phyloP scores from a whole-genome alignment of 768 basidiomycete species.

The Boletellus emodensis region DNA sequence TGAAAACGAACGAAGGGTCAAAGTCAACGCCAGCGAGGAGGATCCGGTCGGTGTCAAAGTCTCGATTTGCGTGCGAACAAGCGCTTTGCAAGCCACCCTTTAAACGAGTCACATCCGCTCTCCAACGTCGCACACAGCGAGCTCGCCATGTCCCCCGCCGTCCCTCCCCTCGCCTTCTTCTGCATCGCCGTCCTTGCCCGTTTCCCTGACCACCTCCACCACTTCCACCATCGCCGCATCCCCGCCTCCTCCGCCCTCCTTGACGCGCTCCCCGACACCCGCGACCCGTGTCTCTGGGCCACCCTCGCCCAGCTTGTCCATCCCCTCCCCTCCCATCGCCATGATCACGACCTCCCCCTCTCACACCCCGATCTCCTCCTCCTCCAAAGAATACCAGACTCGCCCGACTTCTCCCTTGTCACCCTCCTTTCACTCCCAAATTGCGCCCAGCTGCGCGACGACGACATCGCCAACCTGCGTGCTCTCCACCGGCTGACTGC shows the following conservation, averaged over 20 bases:
- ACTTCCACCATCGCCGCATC: slow-evolving; percentile 37
- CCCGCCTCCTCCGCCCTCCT: slow-evolving; percentile 41
- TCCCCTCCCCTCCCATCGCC: slow-evolving; percentile 42
- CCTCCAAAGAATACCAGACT: slow-evolving; percentile 54
- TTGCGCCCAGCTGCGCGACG: slow-evolving; percentile 56
- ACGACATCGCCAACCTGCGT: slow-evolving; percentile 47
- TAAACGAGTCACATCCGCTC: background rate
- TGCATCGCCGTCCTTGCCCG: slow-evolving; percentile 44
- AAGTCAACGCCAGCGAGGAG: slow-evolving; percentile 29
- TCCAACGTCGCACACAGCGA: slow-evolving; percentile 1
- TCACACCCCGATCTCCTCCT: slow-evolving; percentile 50
- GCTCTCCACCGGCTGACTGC: slow-evolving; percentile 53
- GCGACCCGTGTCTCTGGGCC: slow-evolving; percentile 63
- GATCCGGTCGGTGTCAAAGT: background rate
- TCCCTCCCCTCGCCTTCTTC: slow-evolving; percentile 53
- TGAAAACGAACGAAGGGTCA: slow-evolving; percentile 4
- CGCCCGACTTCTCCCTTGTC: slow-evolving; percentile 56
- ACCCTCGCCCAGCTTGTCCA: slow-evolving; percentile 56
- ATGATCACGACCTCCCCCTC: slow-evolving; percentile 45
- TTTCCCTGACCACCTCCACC: slow-evolving; percentile 36
- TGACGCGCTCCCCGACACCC: slow-evolving; percentile 27
- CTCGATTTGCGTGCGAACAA: slow-evolving; percentile 24
- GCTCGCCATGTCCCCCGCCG: slow-evolving; percentile 1
- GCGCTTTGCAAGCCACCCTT: background rate
- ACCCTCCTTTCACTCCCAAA: slow-evolving; percentile 59